phyloP scores from a whole-genome alignment of 1,284 basidiomycete genomes.

The Heterobasidion parviporum region DNA sequence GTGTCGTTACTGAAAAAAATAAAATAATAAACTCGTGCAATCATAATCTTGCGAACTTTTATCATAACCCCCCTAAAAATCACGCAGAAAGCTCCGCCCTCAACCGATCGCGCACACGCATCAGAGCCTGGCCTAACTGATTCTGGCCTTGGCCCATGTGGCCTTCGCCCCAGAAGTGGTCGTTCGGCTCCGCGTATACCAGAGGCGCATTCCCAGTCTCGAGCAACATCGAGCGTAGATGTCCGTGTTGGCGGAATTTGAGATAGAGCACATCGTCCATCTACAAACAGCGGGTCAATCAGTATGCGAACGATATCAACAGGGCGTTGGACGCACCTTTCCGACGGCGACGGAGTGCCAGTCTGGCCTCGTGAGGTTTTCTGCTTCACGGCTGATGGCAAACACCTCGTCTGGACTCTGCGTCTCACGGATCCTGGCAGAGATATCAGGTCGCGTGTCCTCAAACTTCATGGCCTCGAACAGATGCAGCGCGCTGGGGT shows the following conservation, averaged over 20 bases:
- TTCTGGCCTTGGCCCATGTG: slow-evolving; percentile 40
- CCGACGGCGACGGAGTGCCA: slow-evolving; percentile 44
- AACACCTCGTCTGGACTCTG: slow-evolving; percentile 40
- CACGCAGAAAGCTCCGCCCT: slow-evolving; percentile 19
- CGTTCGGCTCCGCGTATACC: slow-evolving; percentile 39
- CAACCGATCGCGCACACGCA: slow-evolving; percentile 41
- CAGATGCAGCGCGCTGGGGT: slow-evolving; percentile 58
- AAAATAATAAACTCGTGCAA: neutral
- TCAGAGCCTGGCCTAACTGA: slow-evolving; percentile 47
- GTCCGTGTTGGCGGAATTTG: slow-evolving; percentile 56
- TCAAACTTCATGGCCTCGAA: slow-evolving; percentile 62
- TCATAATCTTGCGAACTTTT: neutral
- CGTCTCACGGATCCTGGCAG: slow-evolving; percentile 41
- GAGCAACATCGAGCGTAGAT: slow-evolving; percentile 37
- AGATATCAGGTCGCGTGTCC: slow-evolving; percentile 35
- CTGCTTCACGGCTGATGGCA: slow-evolving; percentile 31
- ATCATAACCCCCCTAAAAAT: neutral
- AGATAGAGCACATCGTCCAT: slow-evolving; percentile 51
- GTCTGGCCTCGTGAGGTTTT: slow-evolving; percentile 35
- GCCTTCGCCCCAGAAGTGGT: slow-evolving; percentile 54
- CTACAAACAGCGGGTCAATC: slow-evolving; percentile 21
- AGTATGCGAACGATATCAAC: neutral
- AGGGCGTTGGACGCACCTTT: slow-evolving; percentile 27
- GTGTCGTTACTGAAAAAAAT: neutral
- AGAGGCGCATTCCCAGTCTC: slow-evolving; percentile 39